These are phyloP conservation scores for Ciborinia camelliae DNA, from an alignment of 2,329 filamentous ascomycete species.

Conservation along the genomic window DNA sequence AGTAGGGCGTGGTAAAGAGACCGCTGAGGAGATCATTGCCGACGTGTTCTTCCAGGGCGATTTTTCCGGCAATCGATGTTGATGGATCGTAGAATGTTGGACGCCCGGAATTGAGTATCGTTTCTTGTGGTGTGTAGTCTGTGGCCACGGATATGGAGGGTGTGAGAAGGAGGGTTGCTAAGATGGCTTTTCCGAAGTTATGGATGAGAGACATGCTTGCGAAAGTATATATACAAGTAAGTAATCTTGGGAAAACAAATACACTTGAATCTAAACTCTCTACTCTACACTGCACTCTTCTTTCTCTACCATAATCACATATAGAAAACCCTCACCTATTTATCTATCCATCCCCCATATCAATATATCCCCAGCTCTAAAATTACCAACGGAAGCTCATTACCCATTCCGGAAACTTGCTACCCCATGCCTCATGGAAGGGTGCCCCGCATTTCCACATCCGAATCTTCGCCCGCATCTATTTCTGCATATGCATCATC, in stretches of 20 bases:
- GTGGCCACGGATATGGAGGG: not conserved
- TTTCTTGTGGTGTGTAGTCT: not conserved
- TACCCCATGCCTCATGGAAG: not conserved
- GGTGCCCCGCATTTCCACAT: not conserved
- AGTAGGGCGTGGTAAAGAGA: not conserved
- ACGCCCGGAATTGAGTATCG: not conserved
- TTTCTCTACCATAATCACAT: not conserved
- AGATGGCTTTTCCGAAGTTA: not conserved
- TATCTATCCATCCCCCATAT: not conserved
- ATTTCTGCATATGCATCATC: not conserved
- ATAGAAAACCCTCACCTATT: not conserved
- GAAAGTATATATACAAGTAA: too few species aligned
- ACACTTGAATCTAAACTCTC: not conserved
- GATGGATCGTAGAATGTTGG: not conserved
- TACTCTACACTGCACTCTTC: too few species aligned
- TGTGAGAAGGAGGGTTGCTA: not conserved
- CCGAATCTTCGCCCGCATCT: not conserved
- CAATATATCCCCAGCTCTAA: not conserved
- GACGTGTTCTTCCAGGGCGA: constrained; percentile 11
- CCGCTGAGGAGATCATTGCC: not conserved
- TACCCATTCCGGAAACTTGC: not conserved
- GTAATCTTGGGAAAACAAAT: too few species aligned
- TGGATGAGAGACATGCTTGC: not conserved
- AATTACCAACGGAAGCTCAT: not conserved
- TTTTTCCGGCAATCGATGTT: constrained; percentile 5